phyloP scores from a whole-genome alignment of 2,329 filamentous ascomycete species.

The Botrytis sinoallii region DNA sequence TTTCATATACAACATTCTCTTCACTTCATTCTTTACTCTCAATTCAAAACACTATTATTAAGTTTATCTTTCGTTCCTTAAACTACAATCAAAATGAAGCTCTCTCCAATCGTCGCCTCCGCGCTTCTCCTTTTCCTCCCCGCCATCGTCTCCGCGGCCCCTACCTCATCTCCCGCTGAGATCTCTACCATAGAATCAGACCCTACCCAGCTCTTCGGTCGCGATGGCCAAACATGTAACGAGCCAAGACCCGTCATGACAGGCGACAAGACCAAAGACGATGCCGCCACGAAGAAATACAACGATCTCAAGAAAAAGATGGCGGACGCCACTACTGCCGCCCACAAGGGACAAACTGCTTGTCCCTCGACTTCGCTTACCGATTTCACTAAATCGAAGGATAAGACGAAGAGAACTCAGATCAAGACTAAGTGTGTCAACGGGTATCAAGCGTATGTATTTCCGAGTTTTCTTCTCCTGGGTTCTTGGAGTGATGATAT shows the following conservation, averaged over 20 bases:
- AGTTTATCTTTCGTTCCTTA: not conserved
- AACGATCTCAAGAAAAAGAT: not conserved
- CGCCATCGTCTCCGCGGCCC: slow-evolving; percentile 1
- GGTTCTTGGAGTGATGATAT: not conserved
- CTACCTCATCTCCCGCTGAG: not conserved
- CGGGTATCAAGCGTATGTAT: not conserved
- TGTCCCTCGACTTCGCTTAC: not conserved
- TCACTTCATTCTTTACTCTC: not conserved
- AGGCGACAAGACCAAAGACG: not conserved
- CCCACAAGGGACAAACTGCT: not conserved
- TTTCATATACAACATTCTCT: not conserved
- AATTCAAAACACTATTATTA: not conserved
- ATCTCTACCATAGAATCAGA: not conserved
- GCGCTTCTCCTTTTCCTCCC: slow-evolving; percentile 2
- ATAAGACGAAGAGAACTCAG: not conserved
- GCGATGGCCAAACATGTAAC: not conserved
- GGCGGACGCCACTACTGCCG: not conserved
- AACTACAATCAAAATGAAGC: not conserved
- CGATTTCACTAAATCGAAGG: not conserved
- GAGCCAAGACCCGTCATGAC: not conserved
- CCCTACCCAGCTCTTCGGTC: not conserved
- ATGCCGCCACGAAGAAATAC: not conserved
- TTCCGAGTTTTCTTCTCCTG: too few relatives aligned
- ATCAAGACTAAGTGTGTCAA: not conserved
- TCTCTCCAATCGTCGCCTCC: not conserved